Evolutionary conservation across 352 stramenopile genomes (phyloP).

Genomic region (Phytopythium boreale): DNA sequence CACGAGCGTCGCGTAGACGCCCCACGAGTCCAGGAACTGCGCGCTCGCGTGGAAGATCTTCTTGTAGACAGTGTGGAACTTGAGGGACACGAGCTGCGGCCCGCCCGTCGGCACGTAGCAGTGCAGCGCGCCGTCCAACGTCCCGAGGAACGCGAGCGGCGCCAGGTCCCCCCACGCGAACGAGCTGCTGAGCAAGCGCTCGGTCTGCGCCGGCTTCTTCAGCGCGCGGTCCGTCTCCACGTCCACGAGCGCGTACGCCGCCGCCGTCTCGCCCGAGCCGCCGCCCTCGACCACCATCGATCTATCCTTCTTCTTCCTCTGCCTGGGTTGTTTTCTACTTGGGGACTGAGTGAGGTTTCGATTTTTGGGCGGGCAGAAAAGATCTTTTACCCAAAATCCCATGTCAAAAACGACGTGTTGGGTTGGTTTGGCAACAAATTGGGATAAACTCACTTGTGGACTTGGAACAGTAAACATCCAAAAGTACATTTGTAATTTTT

Average conservation of each 20-base stretch:
- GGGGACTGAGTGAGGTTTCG: too few species aligned
- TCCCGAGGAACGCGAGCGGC: constrained; percentile 54
- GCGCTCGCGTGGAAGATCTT: constrained; percentile 52
- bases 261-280: not conserved
- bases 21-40: constrained; percentile 65
- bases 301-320: not conserved
- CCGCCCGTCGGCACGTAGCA: constrained; percentile 38
- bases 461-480: too few species aligned
- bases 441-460: too few species aligned
- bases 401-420: too few species aligned
- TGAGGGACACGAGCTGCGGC: constrained; percentile 21
- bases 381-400: too few species aligned
- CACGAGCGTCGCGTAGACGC: constrained; percentile 52
- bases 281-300: not conserved
- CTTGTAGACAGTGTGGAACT: constrained; percentile 59
- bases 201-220: constrained; percentile 54
- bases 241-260: constrained; percentile 39
- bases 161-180: constrained; percentile 31
- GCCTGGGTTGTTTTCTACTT: not conserved
- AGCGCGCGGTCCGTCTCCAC: constrained; percentile 54
- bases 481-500: too few species aligned
- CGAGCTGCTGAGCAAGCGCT: constrained; percentile 41
- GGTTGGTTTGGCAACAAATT: too few species aligned
- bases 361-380: too few species aligned
- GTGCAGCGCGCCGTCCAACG: constrained; percentile 55